Evolutionary conservation across 495 filamentous ascomycete species (phyloP), one percentile per base, ranked within the genome.

Genomic region (Acidiella bohemica): DNA sequence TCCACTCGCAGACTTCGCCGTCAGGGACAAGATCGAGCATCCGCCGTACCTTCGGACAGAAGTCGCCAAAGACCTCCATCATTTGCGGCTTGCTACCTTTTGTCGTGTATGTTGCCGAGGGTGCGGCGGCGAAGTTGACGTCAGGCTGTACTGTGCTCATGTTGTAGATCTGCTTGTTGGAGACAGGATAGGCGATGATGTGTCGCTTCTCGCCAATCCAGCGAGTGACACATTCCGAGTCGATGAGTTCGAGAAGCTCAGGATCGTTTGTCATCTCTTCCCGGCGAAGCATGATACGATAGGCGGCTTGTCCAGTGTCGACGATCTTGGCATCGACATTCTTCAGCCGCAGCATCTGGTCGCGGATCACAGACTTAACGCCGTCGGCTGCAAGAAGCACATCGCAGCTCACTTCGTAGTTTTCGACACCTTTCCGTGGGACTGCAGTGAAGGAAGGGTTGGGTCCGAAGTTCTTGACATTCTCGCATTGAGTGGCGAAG

Each of bases 161-260:
- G 64, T 87, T 87, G 66, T 88, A 85, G 56, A 84, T 80, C 19
- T 66, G 71, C 53, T 87, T 75, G 61, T 67, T 73, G 52, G 67
- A 67, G 41, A 92, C 74, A 0, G 82, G 73, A 59, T 87, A 92
- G 4, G 82, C 83, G 53, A 90, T 84, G 57, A 86, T 85, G 57
- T 90, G 81, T 0, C 78, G 63, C 50, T 75, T 75, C 53, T 73
- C 72, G 31, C 82, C 81, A 41, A 87, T 81, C 81, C 80, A 88
- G 24, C 81, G 71, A 6, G 75, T 77, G 9, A 81, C 80, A n/a
- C 59, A 64, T 46, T 78, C 74, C 45, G 65, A 62, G 42, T 80
- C 71, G 10, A 88, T 61, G 5, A 88, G 68, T 20, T 63, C 72
- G 18, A 80, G 60, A 12, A 86, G 70, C 48, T 81, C 76, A 0